Evolutionary conservation across 768 basidiomycete genomes (phyloP), one percentile per base, ranked within the genome.

Genomic region (Leccinum imitatum): DNA sequence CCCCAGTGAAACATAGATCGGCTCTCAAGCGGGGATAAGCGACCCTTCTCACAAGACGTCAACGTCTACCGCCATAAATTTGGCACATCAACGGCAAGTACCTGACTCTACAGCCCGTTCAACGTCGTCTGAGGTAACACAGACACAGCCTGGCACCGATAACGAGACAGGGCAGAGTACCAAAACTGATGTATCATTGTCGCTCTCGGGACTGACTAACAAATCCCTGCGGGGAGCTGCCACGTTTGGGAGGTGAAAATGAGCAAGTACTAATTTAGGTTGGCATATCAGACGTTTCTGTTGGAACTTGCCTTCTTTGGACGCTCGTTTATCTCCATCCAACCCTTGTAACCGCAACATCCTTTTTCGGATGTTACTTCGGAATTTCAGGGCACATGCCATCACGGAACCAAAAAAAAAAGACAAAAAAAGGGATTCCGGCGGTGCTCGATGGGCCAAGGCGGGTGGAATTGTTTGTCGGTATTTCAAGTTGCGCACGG

Each of bases 241-340:
- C 64, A n/a, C 19, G 63, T 72, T 65, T 69, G 59, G 73, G 53
- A 9, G 19, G 33, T 57, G 64, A 72, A 72, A 72, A 60, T 63
- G 19, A 50, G 23, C 65, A 17, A 39, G 39, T 39, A 39, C 73
- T 44, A 65, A 63, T 61, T 63, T 4, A 1, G 54, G 60, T 3
- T 27, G 58, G 59, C 9, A 60, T n/a, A 60, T 71, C 72, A 72
- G 71, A 74, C 56, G 56, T 56, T 72, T 73, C 71, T 64, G 63
- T 66, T 75, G 63, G 71, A 71, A 74, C 55, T 0, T 69, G 50
- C 67, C 66, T 37, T 23, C 62, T 71, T 6, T 19, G 37, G 61
- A 50, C 14, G 50, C 35, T 53, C 41, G 57, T 70, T 69, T 68
- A 63, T 72, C 50, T 52, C 50, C 21, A 6, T 14, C 56, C 54